Conservation (phyloP, 495 filamentous ascomycete species). For the Aspergillus panamensis region DNA sequence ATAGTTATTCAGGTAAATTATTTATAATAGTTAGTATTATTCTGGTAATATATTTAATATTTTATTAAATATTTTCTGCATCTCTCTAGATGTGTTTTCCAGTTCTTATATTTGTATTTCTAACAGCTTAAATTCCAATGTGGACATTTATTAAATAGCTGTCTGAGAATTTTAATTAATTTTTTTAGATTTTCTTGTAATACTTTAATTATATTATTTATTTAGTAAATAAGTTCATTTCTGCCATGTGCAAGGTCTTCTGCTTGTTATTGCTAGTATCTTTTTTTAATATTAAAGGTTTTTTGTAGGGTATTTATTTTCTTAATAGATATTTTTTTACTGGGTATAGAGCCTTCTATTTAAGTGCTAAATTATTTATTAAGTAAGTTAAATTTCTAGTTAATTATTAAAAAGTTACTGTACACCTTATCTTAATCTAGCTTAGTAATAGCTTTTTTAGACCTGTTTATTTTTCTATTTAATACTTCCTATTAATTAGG, state of each 20-base stretch:
- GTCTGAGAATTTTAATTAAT: background rate
- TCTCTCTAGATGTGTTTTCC: background rate
- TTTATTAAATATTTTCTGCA: background rate
- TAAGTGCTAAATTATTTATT: too few relatives aligned
- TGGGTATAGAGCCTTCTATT: background rate
- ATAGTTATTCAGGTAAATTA: background rate
- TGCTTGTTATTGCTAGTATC: too few relatives aligned
- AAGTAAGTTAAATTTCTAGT: background rate
- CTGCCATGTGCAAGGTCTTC: too few relatives aligned
- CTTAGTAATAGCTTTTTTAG: background rate
- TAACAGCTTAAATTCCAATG: background rate
- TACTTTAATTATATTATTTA: background rate
- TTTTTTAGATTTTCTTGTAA: background rate
- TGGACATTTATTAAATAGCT: background rate
- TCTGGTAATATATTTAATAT: background rate
- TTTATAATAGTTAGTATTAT: background rate
- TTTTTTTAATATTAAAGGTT: too few relatives aligned
- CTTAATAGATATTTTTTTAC: background rate
- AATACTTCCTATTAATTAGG: too few relatives aligned
- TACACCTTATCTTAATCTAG: background rate
- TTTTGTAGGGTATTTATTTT: background rate
- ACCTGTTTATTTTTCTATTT: background rate
- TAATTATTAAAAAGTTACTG: background rate
- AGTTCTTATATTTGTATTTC: background rate
- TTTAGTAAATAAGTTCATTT: too few relatives aligned